Evolutionary conservation across 106 monocot genomes (phyloP), one percentile per base, ranked within the genome.

Genomic region (Dioscorea alata): DNA sequence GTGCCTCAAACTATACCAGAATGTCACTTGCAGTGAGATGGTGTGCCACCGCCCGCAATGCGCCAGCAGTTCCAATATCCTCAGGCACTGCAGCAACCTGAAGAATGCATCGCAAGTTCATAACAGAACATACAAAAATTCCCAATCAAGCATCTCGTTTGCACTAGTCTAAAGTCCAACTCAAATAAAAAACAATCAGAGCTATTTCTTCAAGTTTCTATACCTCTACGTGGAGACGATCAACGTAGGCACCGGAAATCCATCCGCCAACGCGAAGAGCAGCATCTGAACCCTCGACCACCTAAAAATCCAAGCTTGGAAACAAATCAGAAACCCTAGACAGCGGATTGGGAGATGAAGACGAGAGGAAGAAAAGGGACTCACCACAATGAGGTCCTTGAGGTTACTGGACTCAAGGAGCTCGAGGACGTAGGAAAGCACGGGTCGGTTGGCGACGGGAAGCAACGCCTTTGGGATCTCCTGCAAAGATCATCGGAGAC

Each of bases 381-480:
- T 20, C 32, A 97, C 97, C 63, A 97, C 84, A 50, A 97, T 77
- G 70, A 92, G 75, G 49, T 97, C 79, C 64, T 97, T 97, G 71
- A 97, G 83, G 64, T 97, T 79, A 75, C 78, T 85, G 73, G 92
- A 64, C 67, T 97, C 97, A 60, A 97, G 92, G 52, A 97, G 89
- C 67, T 97, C 97, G 63, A 97, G 92, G 71, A 87, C 81, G 73
- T 97, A 97, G 23, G 97, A 97, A 32, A 97, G 80, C 33, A 97
- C 81, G 50, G 97, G 97, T 68, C 92, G 92, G 49, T 97, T 90
- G 54, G 97, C 97, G 10, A 97, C 92, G 1, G 97, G 97, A 34
- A 97, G 86, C 68, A 97, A 64, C 33, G 97, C 82, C 72, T 90
- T 97, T 4, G 97, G 97, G 48, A 87, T 59, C 60, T 97, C 92